Evolutionary conservation across 257 asterid genomes (phyloP), one percentile per base, ranked within the genome.

Genomic region (Ballota nigra): DNA sequence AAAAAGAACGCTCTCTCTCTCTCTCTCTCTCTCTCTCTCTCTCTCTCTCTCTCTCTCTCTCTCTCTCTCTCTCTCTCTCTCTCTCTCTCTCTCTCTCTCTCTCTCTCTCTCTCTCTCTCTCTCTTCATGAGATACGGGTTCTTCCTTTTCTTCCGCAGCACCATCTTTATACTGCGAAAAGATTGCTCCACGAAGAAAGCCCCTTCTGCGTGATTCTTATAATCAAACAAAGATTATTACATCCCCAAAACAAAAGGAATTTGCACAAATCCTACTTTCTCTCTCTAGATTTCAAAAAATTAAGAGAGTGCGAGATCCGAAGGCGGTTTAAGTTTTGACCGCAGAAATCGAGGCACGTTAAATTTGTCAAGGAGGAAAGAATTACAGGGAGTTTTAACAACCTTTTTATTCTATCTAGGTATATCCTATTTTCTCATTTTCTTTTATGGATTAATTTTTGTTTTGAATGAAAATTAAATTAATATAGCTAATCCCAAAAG

Each of bases 81-180:
- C 66, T 9, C 2, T 82, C 68, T 67, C 47, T 63, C 57, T n/a
- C 56, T 62, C 57, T 68, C 64, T 28, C 45, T 71, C 66, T 58
- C 70, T 3, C 12, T 10, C 66, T 10, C 2, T 82, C 69, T 67
- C 47, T 63, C 57, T n/a, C 56, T 62, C 57, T 68, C 64, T 28
- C 45, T 71, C 66, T 58, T 72, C 84, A 76, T 79, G 85, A 82
- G 66, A 75, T 82, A 81, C 63, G 83, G 69, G 81, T 57, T 69
- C 66, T 75, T 83, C 90, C 92, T 77, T 72, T 72, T 85, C 82
- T 85, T 82, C 75, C 83, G 93, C 84, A 73, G 53, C 96, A 89
- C 93, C 94, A 77, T 89, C 97, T 91, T 88, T 91, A 88, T 86
- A 82, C 77, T 49, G 71, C 77, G 38, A 60, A 67, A 86, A 83